Conservation (phyloP, 2,329 filamentous ascomycete genomes). For the Coniochaeta sp. region DNA sequence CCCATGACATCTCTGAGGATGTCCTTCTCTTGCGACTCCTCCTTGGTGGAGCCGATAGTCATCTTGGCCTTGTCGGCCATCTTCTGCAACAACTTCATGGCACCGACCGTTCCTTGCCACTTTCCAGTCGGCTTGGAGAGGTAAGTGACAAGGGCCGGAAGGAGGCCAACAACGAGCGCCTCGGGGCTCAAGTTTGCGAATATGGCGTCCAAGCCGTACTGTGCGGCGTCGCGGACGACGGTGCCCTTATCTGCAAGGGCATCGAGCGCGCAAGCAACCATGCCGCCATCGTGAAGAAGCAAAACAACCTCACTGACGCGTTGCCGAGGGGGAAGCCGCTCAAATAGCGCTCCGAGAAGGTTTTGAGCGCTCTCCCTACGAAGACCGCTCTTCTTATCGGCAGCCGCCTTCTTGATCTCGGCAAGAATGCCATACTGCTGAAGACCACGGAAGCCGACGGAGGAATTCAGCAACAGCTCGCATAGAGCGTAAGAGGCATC, state of each 20-base stretch:
- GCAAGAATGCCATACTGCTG: slow-evolving; percentile 44
- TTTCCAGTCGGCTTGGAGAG: slow-evolving; percentile 81
- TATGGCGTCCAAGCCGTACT: slow-evolving; percentile 88
- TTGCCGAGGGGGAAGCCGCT: slow-evolving; percentile 74
- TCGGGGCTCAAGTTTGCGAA: slow-evolving; percentile 75
- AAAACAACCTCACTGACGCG: slow-evolving; percentile 75
- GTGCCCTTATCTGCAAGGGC: slow-evolving; percentile 82
- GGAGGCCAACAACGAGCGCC: slow-evolving; percentile 72
- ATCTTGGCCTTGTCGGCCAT: slow-evolving; percentile 95
- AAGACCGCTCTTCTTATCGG: slow-evolving; percentile 87
- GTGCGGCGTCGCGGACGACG: slow-evolving; percentile 82
- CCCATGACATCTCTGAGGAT: slow-evolving; percentile 87
- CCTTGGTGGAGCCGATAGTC: slow-evolving; percentile 67
- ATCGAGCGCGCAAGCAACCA: slow-evolving; percentile 71
- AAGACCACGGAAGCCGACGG: slow-evolving; percentile 45
- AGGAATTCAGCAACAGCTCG: slow-evolving; percentile 44
- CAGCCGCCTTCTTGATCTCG: slow-evolving; percentile 64
- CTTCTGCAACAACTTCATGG: slow-evolving; percentile 74
- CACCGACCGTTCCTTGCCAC: slow-evolving; percentile 93
- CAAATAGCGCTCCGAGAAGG: slow-evolving; percentile 86
- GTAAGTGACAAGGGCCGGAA: slow-evolving; percentile 70
- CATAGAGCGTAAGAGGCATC: slow-evolving; percentile 56
- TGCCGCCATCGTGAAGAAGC: slow-evolving; percentile 68
- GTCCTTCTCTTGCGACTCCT: slow-evolving; percentile 83
- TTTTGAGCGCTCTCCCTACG: slow-evolving; percentile 90